Evolutionary conservation across 192 early-diverging fungal genomes (phyloP), one percentile per base, ranked within the genome.

Genomic region (Linnemannia schmuckeri): DNA sequence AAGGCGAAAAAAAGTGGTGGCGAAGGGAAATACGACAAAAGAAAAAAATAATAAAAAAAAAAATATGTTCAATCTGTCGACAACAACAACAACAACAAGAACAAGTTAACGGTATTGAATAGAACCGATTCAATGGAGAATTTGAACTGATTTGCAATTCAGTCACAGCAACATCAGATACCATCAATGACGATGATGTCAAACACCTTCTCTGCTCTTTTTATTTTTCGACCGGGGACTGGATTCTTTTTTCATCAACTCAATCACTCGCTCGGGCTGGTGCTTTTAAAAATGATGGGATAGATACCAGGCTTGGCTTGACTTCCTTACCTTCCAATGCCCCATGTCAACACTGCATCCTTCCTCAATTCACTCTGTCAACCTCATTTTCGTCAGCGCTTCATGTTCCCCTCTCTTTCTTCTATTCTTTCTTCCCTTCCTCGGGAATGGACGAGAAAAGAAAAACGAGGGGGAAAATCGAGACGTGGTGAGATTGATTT

Each of bases 121-220:
- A 52, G 49, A 52, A 22, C 5, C 2, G 24, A 57, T 57, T 57
- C 55, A 57, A 57, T 57, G 17, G 49, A 22, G 18, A 52, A 18
- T 22, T 52, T 5, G 6, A 52, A 4, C 17, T 52, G 30, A 66
- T 33, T 66, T 27, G 61, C 30, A 66, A 66, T 66, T 66, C 61
- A 66, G 61, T 66, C 61, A 66, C 61, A 66, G 30, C n/a, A 6
- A 66, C 20, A 66, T 0, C 0, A 20, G 4, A 52, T 4, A 18
- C 18, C 49, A 22, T 52, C 49, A 52, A 52, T 52, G 49, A 52
- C 61, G 61, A 66, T 66, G 61, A 66, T 66, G 61, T 66, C 61
- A 66, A 66, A 33, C 22, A 27, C n/a, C 17, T 6, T 13, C 12
- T 18, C 12, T 52, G 49, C 49, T 17, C 49, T 52, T 52, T 17